phyloP scores from a whole-genome alignment of 1,139 yeast genomes.

The Kodamaea fungicola region DNA sequence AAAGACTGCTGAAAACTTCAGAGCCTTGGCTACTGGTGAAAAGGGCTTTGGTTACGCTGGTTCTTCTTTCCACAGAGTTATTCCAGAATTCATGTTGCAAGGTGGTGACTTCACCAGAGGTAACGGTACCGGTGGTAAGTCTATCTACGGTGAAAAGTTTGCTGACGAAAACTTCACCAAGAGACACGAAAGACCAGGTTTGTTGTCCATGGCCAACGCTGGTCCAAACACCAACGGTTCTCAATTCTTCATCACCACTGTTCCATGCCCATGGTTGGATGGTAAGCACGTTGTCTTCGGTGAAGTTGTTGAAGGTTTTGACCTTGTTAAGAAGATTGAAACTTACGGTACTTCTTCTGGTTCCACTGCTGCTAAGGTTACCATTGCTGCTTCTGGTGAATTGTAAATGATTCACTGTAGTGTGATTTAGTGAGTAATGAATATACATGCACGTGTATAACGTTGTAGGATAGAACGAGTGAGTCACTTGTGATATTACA shows the following conservation, averaged over 20 bases:
- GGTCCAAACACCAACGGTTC: constrained; percentile 99
- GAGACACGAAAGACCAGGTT: constrained; percentile 90
- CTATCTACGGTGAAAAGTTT: constrained; percentile 95
- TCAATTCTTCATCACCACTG: constrained; percentile 98
- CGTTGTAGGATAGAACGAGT: neutral
- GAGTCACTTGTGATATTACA: neutral
- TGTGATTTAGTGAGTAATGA: neutral
- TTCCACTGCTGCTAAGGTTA: constrained; percentile 71
- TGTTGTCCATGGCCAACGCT: constrained; percentile 98
- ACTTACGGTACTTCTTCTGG: constrained; percentile 81
- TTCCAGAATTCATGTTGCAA: constrained; percentile 97
- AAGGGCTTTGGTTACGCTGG: constrained; percentile 93
- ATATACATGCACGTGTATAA: neutral
- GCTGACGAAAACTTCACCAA: constrained; percentile 90
- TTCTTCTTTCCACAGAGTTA: constrained; percentile 97
- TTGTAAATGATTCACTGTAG: constrained; percentile 44
- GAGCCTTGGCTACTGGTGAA: constrained; percentile 96
- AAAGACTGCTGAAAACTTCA: constrained; percentile 97
- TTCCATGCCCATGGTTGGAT: constrained; percentile 93
- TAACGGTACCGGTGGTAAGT: constrained; percentile 97
- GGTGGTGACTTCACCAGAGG: constrained; percentile 98
- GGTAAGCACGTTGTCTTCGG: constrained; percentile 99
- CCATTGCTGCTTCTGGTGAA: constrained; percentile 84
- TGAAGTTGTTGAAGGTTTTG: constrained; percentile 89
- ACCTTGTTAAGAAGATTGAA: constrained; percentile 90